phyloP scores from a whole-genome alignment of 179 eudicot genomes.

The Silene vulgaris region DNA sequence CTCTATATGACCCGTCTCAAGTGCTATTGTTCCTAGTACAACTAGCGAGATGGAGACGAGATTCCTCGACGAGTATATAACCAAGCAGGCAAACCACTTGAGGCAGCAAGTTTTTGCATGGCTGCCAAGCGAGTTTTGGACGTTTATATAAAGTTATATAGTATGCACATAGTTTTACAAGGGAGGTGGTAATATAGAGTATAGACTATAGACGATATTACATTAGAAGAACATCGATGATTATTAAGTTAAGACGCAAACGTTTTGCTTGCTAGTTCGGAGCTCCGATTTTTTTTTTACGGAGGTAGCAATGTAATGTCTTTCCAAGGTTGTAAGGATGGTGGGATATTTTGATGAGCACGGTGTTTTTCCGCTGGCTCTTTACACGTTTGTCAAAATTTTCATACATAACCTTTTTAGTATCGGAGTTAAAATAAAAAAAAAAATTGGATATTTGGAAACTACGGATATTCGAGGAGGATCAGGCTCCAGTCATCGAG shows the following conservation, averaged over 20 bases:
- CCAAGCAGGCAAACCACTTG: constrained; percentile 18
- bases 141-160: neutral
- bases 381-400: neutral
- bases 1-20: constrained; percentile 68
- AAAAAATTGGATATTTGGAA: too few species aligned
- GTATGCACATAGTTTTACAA: constrained; percentile 15
- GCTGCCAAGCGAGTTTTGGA: constrained; percentile 30
- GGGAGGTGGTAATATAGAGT: neutral
- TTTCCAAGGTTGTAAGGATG: too few species aligned
- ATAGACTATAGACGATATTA: neutral
- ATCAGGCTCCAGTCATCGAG: too few species aligned
- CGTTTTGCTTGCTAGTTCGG: constrained; percentile 3
- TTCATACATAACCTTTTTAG: neutral
- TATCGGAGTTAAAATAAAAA: too few species aligned
- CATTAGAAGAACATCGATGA: neutral
- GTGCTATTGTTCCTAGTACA: constrained; percentile 52
- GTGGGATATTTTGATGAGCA: too few species aligned
- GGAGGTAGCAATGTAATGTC: neutral
- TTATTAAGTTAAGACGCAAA: neutral
- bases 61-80: constrained; percentile 16
- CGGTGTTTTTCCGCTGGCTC: neutral
- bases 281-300: neutral
- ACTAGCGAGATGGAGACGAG: constrained; percentile 45
- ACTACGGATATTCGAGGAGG: too few species aligned
- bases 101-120: constrained; percentile 24